Conservation (phyloP, 169 alveolate species). For the Babesia bovis region DNA sequence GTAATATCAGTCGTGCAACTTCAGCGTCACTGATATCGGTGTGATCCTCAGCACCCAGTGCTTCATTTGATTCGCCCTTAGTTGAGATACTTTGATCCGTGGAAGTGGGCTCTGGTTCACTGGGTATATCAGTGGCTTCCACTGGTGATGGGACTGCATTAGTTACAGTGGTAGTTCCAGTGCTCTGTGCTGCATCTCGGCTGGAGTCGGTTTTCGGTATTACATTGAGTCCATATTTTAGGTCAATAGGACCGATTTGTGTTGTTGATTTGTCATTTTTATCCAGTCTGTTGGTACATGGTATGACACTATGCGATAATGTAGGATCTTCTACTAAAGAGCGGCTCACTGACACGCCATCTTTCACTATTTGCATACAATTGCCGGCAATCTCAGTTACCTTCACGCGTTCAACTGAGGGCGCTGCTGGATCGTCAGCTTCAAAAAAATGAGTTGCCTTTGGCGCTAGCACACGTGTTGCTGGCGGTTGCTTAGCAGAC, state of each 20-base stretch:
- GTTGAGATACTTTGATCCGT: not conserved
- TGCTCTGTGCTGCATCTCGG: conserved; percentile 8
- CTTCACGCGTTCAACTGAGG: conserved; percentile 13
- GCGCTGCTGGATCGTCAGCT: conserved; percentile 1
- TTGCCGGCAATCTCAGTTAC: conserved; percentile 22
- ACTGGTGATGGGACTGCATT: not conserved
- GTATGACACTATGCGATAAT: conserved; percentile 29
- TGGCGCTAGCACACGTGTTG: conserved; percentile 13
- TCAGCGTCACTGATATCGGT: conserved; percentile 27
- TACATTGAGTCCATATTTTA: conserved; percentile 53
- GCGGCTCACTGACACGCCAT: not conserved
- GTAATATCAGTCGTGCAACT: conserved; percentile 30
- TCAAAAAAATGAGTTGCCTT: conserved; percentile 23
- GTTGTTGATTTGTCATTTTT: not conserved
- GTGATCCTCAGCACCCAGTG: not conserved
- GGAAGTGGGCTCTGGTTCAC: not conserved
- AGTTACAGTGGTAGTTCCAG: not conserved
- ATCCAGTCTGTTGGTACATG: conserved; percentile 52
- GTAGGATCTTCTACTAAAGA: not conserved
- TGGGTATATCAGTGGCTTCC: not conserved
- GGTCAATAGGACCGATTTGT: not conserved
- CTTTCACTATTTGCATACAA: not conserved
- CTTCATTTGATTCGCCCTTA: not conserved
- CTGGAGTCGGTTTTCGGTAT: not conserved
- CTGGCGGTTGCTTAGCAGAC: not conserved